Conservation (phyloP, 2,329 filamentous ascomycete species). For the Zymoseptoria ardabiliae region DNA sequence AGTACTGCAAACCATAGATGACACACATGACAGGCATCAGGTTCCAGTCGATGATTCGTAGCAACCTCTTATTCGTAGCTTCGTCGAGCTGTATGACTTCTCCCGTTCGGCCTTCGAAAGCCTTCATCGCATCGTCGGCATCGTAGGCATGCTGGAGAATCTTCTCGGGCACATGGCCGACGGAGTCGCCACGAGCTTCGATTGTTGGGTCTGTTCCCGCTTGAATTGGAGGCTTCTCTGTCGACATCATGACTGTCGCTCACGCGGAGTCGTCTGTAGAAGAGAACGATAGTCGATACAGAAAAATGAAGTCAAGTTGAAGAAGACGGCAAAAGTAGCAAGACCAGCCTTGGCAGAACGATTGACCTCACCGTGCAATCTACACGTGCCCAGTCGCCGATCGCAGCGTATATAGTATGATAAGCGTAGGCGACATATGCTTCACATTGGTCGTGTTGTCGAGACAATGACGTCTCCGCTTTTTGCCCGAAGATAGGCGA, state of each 20-base stretch:
- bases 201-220: slow-evolving; percentile 22
- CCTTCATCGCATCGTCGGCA: slow-evolving; percentile 55
- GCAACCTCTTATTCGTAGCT: slow-evolving; percentile 50
- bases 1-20: slow-evolving; percentile 53
- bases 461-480: no score
- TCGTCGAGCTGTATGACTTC: slow-evolving; percentile 48
- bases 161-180: slow-evolving; percentile 26
- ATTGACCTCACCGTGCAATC: no score
- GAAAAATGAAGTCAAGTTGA: background rate
- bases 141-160: slow-evolving; percentile 49
- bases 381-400: no score
- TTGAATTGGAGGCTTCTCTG: slow-evolving; percentile 12
- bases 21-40: slow-evolving; percentile 53
- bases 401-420: no score
- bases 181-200: slow-evolving; percentile 21
- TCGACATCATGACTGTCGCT: slow-evolving; percentile 5
- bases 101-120: slow-evolving; percentile 43
- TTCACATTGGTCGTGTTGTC: no score
- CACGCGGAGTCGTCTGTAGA: background rate
- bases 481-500: no score
- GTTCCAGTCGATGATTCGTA: slow-evolving; percentile 56
- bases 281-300: background rate
- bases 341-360: no score
- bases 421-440: no score
- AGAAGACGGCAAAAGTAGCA: background rate